Percentiles rank a stretch among this genome's conserved stretches.
phyloP scores from a whole-genome alignment of 148 eudicot species.

The Camellia japonica region DNA sequence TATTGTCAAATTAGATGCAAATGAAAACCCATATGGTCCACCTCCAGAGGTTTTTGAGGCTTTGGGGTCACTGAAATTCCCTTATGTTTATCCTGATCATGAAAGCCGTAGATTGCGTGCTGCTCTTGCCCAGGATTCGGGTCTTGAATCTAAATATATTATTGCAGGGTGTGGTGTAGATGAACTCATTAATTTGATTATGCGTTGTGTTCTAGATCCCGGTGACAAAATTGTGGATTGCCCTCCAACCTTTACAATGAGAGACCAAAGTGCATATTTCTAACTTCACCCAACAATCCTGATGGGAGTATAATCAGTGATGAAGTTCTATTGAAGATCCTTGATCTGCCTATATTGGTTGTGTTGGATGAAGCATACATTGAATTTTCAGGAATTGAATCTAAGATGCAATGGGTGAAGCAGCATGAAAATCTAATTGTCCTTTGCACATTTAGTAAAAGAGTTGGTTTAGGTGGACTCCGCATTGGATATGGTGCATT shows the following conservation, averaged over 20 bases:
- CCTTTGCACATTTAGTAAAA: slow-evolving; percentile 88
- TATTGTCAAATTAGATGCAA: slow-evolving; percentile 19
- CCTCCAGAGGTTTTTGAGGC: slow-evolving; percentile 98
- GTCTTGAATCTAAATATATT: slow-evolving; percentile 60
- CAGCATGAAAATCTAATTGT: slow-evolving; percentile 81
- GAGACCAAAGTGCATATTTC: no score
- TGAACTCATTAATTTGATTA: slow-evolving; percentile 87
- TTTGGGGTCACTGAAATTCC: slow-evolving; percentile 74
- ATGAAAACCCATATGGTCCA: slow-evolving; percentile 21
- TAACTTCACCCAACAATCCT: no score
- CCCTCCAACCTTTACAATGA: no score
- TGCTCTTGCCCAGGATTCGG: no score
- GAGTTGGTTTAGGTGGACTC: slow-evolving; percentile 53
- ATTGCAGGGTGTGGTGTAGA: slow-evolving; percentile 94
- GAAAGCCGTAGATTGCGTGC: no score
- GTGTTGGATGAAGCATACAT: slow-evolving; percentile 91
- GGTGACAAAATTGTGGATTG: no score
- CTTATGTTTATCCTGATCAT: no score
- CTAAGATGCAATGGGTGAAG: slow-evolving; percentile 94
- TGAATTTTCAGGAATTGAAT: slow-evolving; percentile 76
- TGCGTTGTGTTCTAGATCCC: slow-evolving; percentile 47
- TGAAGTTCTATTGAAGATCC: slow-evolving; percentile 23
- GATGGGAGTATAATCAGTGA: no score
- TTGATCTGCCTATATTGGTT: slow-evolving; percentile 68
- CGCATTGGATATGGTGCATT: no score